phyloP scores from a whole-genome alignment of 768 basidiomycete genomes.

The Amanita jacksonii region DNA sequence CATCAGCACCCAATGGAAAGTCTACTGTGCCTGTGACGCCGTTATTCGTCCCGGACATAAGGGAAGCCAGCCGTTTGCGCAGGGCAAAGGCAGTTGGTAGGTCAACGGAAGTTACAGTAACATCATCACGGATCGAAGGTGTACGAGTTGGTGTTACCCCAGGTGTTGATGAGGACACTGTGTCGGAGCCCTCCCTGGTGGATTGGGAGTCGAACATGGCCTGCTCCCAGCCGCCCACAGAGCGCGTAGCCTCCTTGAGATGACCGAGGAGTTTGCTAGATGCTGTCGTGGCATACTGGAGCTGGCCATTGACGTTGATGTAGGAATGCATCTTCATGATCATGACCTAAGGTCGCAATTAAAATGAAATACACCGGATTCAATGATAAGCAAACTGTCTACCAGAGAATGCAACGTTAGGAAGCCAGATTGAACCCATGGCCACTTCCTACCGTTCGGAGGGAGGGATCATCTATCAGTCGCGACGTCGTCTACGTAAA shows the following conservation, averaged over 20 bases:
- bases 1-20: constrained; percentile 10
- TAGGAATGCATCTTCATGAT: constrained; percentile 98
- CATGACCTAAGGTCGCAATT: constrained; percentile 43
- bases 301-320: constrained; percentile 77
- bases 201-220: constrained; percentile 31
- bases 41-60: constrained; percentile 21
- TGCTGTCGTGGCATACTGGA: constrained; percentile 45
- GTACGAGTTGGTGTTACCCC: constrained; percentile 26
- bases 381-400: too few species aligned
- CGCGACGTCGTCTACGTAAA: neutral
- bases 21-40: constrained; percentile 1
- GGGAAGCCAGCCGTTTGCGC: constrained; percentile 44
- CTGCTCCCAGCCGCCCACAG: constrained; percentile 58
- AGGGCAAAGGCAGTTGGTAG: constrained; percentile 41
- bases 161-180: constrained; percentile 15
- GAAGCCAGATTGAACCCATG: constrained; percentile 95
- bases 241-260: constrained; percentile 37
- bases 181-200: too few species aligned
- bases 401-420: constrained; percentile 81
- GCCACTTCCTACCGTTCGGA: constrained; percentile 97
- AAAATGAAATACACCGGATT: too few species aligned
- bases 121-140: constrained; percentile 33
- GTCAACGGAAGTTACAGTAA: constrained; percentile 45
- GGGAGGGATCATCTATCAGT: constrained; percentile 1
- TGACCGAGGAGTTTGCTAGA: constrained; percentile 31